These are phyloP conservation scores for Corymbia maculata DNA, from an alignment of 345 rosid species.

Conservation along the genomic window DNA sequence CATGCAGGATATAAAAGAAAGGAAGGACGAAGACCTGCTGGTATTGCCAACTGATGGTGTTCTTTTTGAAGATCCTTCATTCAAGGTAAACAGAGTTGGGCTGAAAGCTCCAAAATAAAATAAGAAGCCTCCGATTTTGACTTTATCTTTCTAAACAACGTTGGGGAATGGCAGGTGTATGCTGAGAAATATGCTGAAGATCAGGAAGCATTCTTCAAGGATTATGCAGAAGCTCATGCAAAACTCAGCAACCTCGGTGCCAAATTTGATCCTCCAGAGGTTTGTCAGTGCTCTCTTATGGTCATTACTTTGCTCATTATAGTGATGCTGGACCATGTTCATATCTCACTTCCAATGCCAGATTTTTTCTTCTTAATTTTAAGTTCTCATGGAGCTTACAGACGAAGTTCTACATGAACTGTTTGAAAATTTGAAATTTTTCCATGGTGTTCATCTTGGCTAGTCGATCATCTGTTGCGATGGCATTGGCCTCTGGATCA, in stretches of 20 bases:
- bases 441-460: background rate
- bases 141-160: background rate
- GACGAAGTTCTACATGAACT: background rate
- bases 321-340: background rate
- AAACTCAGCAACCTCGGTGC: constrained; percentile 92
- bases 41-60: constrained; percentile 93
- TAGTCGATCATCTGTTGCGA: background rate
- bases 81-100: constrained; percentile 45
- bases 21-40: constrained; percentile 65
- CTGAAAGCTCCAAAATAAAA: background rate
- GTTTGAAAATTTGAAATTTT: background rate
- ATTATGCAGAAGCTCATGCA: constrained; percentile 96
- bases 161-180: constrained; percentile 41
- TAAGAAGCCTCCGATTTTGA: background rate
- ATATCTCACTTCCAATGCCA: background rate
- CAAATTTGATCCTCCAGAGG: constrained; percentile 96
- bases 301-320: background rate
- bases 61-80: constrained; percentile 85
- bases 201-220: constrained; percentile 74
- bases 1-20: constrained; percentile 70
- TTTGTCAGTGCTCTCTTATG: constrained; percentile 11
- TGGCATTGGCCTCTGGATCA: background rate
- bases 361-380: background rate
- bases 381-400: background rate
- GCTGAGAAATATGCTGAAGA: constrained; percentile 91